Base-by-base conservation (phyloP, 1,284 basidiomycete genomes). In the Inonotus hispidus region DNA sequence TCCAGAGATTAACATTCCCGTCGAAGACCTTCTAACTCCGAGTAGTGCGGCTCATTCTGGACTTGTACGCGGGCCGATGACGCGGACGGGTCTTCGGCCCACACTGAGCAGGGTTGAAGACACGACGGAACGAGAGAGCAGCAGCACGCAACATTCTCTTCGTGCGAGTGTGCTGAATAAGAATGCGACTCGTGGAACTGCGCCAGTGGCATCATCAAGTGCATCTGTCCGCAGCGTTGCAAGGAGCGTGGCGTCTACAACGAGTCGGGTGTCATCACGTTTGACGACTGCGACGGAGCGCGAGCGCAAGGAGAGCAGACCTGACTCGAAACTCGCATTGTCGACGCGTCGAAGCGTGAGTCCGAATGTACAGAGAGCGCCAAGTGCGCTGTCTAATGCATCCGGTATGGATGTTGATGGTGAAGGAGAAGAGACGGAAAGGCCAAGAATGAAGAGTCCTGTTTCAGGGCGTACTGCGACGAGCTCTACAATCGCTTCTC, bases 1-100 rank as follows among this genome's bases (percentile, higher is more conserved):
- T 56, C 25, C 66, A 95, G 93, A 91, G 70, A 82, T 95, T 56
- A 90, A 93, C 68, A 82, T 93, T 1, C 77, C 85, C 0, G 72
- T 86, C 2, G 87, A 90, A 53, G 93, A 95, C 56, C 82, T 95
- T 8, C 69, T 85, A 49, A 66, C 2, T 54, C 68, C 59, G 53
- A 61, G 62, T 27, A 61, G 62, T 27, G 54, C 56, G 10, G 57
- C 54, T 25, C 41, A 43, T 43, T 62, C 68, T 60, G 64, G 62
- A 6, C 67, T 69, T 1, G 58, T 64, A 6, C 64, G 67, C 2
- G 64, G 64, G 27, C 65, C 56, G 68, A 71, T 75, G 37, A 64
- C 68, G 7, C 68, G 67, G 16, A 65, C 66, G 10, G 68, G 66
- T 13, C 61, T 65, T 52, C 67, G 66, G n/a, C 64, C 66, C 19